phyloP scores from a whole-genome alignment of 768 basidiomycete genomes.

The Leucosporidium creatinivorum region DNA sequence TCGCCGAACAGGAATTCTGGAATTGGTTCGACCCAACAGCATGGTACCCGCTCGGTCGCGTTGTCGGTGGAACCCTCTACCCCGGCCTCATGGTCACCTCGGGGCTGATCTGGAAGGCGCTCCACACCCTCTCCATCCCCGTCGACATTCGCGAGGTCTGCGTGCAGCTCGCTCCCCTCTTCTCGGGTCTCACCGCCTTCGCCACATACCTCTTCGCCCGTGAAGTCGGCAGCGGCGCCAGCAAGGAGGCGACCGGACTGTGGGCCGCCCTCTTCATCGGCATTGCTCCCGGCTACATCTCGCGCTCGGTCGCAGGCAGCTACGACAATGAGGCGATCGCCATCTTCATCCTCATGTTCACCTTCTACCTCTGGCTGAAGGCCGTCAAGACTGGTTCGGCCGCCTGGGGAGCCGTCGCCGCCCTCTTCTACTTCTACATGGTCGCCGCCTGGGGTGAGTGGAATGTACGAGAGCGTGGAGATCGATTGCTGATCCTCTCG shows the following conservation, averaged over 20 bases:
- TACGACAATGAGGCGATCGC: conserved; percentile 99
- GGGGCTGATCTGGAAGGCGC: conserved; percentile 88
- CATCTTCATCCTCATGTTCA: conserved; percentile 99
- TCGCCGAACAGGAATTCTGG: conserved; percentile 78
- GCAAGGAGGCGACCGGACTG: conserved; percentile 83
- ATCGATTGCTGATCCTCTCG: not conserved
- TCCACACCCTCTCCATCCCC: conserved; percentile 81
- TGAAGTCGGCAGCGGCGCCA: conserved; percentile 54
- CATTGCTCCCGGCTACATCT: conserved; percentile 94
- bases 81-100: conserved; percentile 98
- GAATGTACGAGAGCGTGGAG: not conserved
- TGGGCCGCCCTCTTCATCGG: conserved; percentile 96
- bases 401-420: conserved; percentile 79
- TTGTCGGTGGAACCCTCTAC: conserved; percentile 96
- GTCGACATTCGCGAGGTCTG: conserved; percentile 97
- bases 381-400: conserved; percentile 91
- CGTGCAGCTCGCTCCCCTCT: conserved; percentile 92
- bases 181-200: conserved; percentile 87
- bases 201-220: conserved; percentile 60
- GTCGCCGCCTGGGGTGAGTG: conserved; percentile 96
- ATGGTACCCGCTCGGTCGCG: conserved; percentile 98
- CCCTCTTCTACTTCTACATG: conserved; percentile 99
- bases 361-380: conserved; percentile 94
- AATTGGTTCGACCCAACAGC: conserved; percentile 99
- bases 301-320: conserved; percentile 95